Conservation (phyloP, 805 yeast species). For the Candida ulmi region DNA sequence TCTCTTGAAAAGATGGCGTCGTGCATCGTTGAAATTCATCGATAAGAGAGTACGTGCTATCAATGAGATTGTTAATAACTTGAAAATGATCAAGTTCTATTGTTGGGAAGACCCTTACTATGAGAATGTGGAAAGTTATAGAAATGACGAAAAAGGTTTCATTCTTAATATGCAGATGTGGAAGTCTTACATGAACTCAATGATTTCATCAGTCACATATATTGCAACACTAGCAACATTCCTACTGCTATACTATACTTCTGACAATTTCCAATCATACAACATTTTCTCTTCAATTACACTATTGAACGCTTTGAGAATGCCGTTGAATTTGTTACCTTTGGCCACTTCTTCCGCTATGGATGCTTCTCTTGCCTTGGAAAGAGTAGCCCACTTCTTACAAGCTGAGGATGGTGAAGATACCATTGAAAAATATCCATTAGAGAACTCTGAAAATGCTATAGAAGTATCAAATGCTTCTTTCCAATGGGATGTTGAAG, state of each 20-base stretch:
- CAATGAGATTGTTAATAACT: constrained; percentile 71
- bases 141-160: constrained; percentile 56
- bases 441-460: constrained; percentile 37
- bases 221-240: constrained; percentile 70
- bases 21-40: constrained; percentile 54
- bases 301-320: constrained; percentile 55
- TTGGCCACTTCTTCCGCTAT: constrained; percentile 54
- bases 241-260: constrained; percentile 45
- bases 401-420: constrained; percentile 33
- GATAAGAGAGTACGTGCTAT: constrained; percentile 72
- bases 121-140: constrained; percentile 44
- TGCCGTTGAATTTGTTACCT: constrained; percentile 62
- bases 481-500: constrained; percentile 50
- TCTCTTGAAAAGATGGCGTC: constrained; percentile 49
- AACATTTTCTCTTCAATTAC: constrained; percentile 66
- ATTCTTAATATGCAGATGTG: constrained; percentile 60
- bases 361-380: constrained; percentile 56
- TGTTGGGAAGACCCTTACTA: constrained; percentile 88
- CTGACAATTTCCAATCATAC: constrained; percentile 45
- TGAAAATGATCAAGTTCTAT: constrained; percentile 81
- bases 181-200: constrained; percentile 58
- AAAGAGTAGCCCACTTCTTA: constrained; percentile 43
- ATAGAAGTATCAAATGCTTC: constrained; percentile 39
- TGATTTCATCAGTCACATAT: constrained; percentile 44
- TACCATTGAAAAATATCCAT: constrained; percentile 22